Conservation (phyloP, 352 stramenopile genomes). For the Hyaloperonospora arabidopsidis region DNA sequence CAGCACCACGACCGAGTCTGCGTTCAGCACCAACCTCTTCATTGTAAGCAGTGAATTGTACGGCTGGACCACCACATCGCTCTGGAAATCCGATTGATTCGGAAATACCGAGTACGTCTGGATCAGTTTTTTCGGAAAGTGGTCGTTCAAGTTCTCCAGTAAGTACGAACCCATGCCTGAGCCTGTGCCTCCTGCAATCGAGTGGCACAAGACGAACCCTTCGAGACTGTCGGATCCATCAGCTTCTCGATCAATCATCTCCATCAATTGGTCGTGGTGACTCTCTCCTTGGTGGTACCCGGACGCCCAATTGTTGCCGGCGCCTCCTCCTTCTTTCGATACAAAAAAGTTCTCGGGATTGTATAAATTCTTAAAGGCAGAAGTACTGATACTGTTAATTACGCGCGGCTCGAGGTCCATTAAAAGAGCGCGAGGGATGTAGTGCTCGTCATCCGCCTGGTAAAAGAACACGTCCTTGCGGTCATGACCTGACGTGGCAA, state of each 20-base stretch:
- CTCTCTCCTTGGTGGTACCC: constrained; percentile 88
- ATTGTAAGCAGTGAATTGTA: constrained; percentile 99
- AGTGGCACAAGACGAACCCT: constrained; percentile 98
- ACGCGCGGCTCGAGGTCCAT: constrained; percentile 96
- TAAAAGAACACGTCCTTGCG: constrained; percentile 99
- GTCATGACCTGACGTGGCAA: constrained; percentile 89
- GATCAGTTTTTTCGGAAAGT: constrained; percentile 99
- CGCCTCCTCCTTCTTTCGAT: constrained; percentile 85
- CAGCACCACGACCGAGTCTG: constrained; percentile 97
- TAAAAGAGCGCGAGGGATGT: constrained; percentile 95
- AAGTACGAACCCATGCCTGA: constrained; percentile 99
- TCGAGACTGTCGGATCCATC: constrained; percentile 92
- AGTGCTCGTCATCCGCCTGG: constrained; percentile 97
- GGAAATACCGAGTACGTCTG: constrained; percentile 99
- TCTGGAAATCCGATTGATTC: constrained; percentile 89
- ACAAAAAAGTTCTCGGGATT: constrained; percentile 99
- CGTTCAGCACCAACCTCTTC: constrained; percentile 97
- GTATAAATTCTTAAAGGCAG: constrained; percentile 93
- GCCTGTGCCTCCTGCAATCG: constrained; percentile 97
- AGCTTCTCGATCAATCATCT: constrained; percentile 99
- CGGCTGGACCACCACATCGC: constrained; percentile 98
- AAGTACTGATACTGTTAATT: constrained; percentile 90
- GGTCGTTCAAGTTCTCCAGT: constrained; percentile 98
- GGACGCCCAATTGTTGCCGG: constrained; percentile 91
- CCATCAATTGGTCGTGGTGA: constrained; percentile 96